These are phyloP conservation scores for Ogataea henricii DNA, from an alignment of 805 yeast genomes.

Conservation along the genomic window DNA sequence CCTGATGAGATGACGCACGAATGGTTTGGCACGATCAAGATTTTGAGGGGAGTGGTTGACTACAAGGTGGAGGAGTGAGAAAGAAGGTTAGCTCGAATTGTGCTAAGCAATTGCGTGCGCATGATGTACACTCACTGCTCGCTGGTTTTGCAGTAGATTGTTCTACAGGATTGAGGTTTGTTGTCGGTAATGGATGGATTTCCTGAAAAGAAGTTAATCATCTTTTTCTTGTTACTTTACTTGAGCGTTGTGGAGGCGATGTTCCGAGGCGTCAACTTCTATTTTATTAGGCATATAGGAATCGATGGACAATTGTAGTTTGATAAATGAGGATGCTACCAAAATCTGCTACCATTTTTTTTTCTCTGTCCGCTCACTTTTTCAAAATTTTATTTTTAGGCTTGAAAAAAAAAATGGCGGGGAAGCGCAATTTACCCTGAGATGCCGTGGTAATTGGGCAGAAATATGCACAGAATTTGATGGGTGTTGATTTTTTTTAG, in stretches of 20 bases:
- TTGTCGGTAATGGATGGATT: too few relatives aligned
- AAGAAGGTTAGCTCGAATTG: too few relatives aligned
- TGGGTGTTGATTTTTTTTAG: not conserved
- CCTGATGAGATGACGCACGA: slow-evolving; percentile 58
- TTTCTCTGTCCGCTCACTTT: not conserved
- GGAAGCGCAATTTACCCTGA: slow-evolving; percentile 1
- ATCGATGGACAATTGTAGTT: not conserved
- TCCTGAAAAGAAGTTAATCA: too few relatives aligned
- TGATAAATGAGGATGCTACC: not conserved
- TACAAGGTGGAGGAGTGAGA: slow-evolving; percentile 32
- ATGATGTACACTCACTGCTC: not conserved
- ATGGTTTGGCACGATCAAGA: slow-evolving; percentile 58
- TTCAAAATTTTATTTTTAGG: too few relatives aligned
- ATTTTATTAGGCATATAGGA: not conserved
- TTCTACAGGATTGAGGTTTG: not conserved
- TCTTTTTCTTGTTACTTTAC: not conserved
- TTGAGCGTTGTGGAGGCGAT: not conserved
- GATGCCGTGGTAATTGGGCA: slow-evolving; percentile 2
- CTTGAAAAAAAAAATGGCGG: not conserved
- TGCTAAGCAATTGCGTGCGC: too few relatives aligned
- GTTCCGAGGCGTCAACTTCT: too few relatives aligned
- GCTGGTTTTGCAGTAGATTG: slow-evolving; percentile 1
- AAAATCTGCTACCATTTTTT: not conserved
- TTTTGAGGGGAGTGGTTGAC: slow-evolving; percentile 64
- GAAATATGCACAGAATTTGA: slow-evolving; percentile 2